These are phyloP conservation scores for Lactarius hatsudake DNA, from an alignment of 768 basidiomycete genomes.

Conservation along the genomic window DNA sequence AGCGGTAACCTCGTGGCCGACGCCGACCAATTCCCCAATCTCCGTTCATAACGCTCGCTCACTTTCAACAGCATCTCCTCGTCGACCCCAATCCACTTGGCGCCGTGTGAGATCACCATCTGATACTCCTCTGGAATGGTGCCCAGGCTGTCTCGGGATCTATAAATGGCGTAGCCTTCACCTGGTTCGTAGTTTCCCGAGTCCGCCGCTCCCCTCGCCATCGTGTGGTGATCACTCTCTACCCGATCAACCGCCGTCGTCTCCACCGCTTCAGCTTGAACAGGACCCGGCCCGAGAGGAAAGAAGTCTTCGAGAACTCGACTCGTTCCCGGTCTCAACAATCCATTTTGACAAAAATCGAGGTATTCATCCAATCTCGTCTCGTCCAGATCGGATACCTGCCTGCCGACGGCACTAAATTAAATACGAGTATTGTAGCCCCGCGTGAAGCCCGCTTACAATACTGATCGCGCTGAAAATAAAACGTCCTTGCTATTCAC, in stretches of 20 bases:
- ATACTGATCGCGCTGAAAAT: slow-evolving; percentile 24
- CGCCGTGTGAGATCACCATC: slow-evolving; percentile 50
- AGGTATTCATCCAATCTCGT: slow-evolving; percentile 23
- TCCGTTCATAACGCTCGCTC: slow-evolving; percentile 64
- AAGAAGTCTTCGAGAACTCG: slow-evolving; percentile 38
- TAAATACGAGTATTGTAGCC: neutral
- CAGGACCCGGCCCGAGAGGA: slow-evolving; percentile 8
- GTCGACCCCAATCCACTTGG: slow-evolving; percentile 53
- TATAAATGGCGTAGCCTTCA: slow-evolving; percentile 60
- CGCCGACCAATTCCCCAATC: slow-evolving; percentile 53
- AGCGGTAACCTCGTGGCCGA: neutral
- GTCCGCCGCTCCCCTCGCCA: slow-evolving; percentile 20
- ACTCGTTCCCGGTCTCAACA: slow-evolving; percentile 7
- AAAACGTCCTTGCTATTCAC: slow-evolving; percentile 8
- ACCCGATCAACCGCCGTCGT: slow-evolving; percentile 5
- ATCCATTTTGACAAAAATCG: slow-evolving; percentile 14
- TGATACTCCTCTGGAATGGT: slow-evolving; percentile 50
- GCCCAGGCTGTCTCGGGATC: slow-evolving; percentile 65
- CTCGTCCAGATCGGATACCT: slow-evolving; percentile 19
- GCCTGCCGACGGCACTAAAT: slow-evolving; percentile 6
- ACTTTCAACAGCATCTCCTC: slow-evolving; percentile 51
- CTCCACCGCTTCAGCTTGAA: neutral
- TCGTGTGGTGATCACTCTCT: slow-evolving; percentile 7
- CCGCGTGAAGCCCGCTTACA: slow-evolving; percentile 15
- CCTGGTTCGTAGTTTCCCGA: slow-evolving; percentile 46